These are phyloP conservation scores for Citropsis articulata DNA, from an alignment of 345 rosid species.

Conservation along the genomic window DNA sequence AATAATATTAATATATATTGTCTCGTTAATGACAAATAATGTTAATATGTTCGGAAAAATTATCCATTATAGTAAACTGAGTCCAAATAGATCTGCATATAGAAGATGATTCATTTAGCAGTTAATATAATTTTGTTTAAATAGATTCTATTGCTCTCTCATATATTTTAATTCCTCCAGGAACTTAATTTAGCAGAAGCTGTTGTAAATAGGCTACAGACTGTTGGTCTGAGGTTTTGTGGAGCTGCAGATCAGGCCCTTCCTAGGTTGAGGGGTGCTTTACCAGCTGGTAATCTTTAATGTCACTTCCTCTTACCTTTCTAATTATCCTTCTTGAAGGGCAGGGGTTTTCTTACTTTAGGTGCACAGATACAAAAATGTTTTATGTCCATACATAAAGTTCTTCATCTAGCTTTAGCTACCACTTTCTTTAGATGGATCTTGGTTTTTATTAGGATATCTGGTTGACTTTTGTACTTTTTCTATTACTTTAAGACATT, in stretches of 20 bases:
- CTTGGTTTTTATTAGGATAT: neutral
- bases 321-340: neutral
- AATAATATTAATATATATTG: neutral
- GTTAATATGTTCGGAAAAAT: neutral
- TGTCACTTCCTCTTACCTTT: neutral
- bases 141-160: conserved; percentile 8
- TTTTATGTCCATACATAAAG: too few relatives aligned
- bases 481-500: neutral
- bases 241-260: conserved; percentile 89
- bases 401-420: neutral
- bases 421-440: neutral
- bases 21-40: neutral
- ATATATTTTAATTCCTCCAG: conserved; percentile 44
- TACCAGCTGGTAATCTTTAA: conserved; percentile 63
- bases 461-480: neutral
- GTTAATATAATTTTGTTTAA: neutral
- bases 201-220: conserved; percentile 87
- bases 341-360: neutral
- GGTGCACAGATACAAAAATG: neutral
- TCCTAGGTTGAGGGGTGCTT: conserved; percentile 93
- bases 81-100: neutral
- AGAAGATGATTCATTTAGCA: neutral
- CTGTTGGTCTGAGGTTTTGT: conserved; percentile 89
- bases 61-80: neutral
- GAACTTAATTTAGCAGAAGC: conserved; percentile 87